A percentile compares a stretch with the other conserved stretches of the same genome.
These are phyloP conservation scores for Pestalotiopsis sp. DNA, from an alignment of 2,329 filamentous ascomycete species.

Conservation along the genomic window DNA sequence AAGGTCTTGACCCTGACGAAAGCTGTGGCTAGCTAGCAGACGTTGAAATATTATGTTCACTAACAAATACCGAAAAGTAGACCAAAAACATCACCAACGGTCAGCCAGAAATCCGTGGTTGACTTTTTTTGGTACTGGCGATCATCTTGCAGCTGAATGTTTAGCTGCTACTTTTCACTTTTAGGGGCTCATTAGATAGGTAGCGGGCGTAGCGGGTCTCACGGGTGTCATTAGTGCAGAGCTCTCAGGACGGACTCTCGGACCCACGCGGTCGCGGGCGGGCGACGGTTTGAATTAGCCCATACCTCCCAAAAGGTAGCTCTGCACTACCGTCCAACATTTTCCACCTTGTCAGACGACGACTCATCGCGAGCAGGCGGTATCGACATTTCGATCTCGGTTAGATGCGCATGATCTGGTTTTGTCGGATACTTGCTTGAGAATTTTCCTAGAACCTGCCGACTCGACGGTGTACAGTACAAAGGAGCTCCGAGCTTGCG, in stretches of 20 bases:
- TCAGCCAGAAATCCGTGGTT: not conserved
- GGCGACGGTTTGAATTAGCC: not conserved
- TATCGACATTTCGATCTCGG: not conserved
- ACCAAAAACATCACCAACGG: not conserved
- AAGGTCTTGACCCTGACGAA: not conserved
- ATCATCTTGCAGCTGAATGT: not conserved
- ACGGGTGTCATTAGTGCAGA: not conserved
- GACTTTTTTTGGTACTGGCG: not conserved
- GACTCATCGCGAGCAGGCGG: slow-evolving; percentile 2
- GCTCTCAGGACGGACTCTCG: not conserved
- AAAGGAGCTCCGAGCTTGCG: not conserved
- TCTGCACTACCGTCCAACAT: slow-evolving; percentile 4
- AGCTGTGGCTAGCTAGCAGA: not conserved
- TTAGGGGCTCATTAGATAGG: not conserved
- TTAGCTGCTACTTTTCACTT: not conserved
- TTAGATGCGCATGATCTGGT: not conserved
- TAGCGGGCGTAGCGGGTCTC: not conserved
- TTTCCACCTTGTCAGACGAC: slow-evolving; percentile 6
- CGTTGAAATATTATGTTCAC: not conserved
- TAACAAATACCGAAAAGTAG: not conserved
- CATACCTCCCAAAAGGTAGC: not conserved
- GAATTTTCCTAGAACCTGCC: too few species aligned
- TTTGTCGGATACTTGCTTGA: too few species aligned
- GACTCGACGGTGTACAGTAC: too few species aligned
- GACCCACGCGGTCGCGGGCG: not conserved